Conservation (phyloP, 352 stramenopile species). For the Phytophthora nicotianae region DNA sequence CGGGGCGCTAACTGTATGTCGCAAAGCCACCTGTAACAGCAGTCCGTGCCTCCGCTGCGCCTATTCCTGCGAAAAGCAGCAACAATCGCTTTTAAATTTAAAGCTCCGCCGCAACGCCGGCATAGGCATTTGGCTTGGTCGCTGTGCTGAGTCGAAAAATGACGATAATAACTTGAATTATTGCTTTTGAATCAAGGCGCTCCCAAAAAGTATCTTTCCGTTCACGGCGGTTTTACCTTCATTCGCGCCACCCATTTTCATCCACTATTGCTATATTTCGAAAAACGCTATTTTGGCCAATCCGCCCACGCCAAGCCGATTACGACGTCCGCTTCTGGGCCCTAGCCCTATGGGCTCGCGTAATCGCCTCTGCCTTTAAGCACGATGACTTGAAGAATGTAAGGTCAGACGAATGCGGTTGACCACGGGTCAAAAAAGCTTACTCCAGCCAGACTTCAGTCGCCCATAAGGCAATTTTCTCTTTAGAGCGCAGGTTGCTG, state of each 20-base stretch:
- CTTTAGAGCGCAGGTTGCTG: slow-evolving; percentile 11
- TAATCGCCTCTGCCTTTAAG: slow-evolving; percentile 19
- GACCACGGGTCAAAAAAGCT: slow-evolving; percentile 11
- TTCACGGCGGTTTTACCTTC: slow-evolving; percentile 2
- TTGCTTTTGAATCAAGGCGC: too few species aligned
- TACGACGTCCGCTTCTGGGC: slow-evolving; percentile 3
- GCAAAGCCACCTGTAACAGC: not conserved
- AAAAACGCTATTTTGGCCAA: slow-evolving; percentile 15
- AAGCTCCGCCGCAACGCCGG: too few species aligned
- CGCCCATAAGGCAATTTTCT: slow-evolving; percentile 29
- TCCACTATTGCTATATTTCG: slow-evolving; percentile 10
- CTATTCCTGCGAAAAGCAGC: too few species aligned
- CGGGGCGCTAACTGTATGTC: not conserved
- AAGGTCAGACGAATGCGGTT: slow-evolving; percentile 1
- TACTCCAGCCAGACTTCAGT: slow-evolving; percentile 15
- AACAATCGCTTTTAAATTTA: too few species aligned
- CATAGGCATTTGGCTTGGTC: too few species aligned
- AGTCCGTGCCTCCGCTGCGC: too few species aligned
- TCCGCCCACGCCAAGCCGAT: slow-evolving; percentile 5
- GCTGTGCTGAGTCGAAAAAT: too few species aligned
- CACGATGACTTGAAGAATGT: slow-evolving; percentile 14
- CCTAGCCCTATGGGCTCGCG: slow-evolving; percentile 18
- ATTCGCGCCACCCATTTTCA: slow-evolving; percentile 12
- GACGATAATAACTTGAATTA: not conserved
- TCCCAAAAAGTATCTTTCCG: slow-evolving; percentile 2